These are phyloP conservation scores for Sporothrix brunneoviolacea DNA, from an alignment of 2,329 filamentous ascomycete species.

Conservation along the genomic window DNA sequence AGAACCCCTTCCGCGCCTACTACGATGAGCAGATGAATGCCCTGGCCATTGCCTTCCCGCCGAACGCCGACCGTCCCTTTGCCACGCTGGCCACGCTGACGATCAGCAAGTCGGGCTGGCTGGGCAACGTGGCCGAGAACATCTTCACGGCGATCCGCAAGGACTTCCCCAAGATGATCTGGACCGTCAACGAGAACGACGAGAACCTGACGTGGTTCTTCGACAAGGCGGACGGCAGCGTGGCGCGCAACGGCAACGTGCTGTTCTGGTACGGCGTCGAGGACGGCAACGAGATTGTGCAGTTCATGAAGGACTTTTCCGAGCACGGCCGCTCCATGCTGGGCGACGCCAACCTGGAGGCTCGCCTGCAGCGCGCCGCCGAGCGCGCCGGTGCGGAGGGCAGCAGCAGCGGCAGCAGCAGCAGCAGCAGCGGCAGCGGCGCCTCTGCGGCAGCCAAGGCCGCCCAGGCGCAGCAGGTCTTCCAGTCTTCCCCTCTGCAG, in stretches of 20 bases:
- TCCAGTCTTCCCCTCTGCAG: conserved; percentile 16
- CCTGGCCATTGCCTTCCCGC: conserved; percentile 78
- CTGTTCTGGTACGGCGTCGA: conserved; percentile 96
- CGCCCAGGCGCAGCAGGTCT: neutral
- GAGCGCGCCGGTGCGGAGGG: conserved; percentile 38
- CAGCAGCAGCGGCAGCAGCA: no score
- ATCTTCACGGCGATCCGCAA: conserved; percentile 91
- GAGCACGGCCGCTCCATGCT: conserved; percentile 80
- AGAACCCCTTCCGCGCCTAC: conserved; percentile 82
- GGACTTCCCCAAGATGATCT: conserved; percentile 83
- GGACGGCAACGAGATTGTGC: conserved; percentile 70
- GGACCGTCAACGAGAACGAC: conserved; percentile 94
- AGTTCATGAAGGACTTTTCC: conserved; percentile 79
- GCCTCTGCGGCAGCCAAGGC: conserved; percentile 22
- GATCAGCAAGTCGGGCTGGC: conserved; percentile 90
- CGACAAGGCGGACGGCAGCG: conserved; percentile 89
- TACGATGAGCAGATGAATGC: conserved; percentile 93
- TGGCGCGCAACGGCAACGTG: conserved; percentile 77
- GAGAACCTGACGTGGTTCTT: conserved; percentile 99
- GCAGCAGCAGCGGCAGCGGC: no score
- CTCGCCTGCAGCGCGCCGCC: conserved; percentile 73
- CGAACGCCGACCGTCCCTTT: conserved; percentile 57
- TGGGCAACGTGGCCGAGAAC: conserved; percentile 92
- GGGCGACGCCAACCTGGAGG: conserved; percentile 80
- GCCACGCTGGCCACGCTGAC: conserved; percentile 85